Percentiles rank a stretch among this genome's conserved stretches.
Conservation (phyloP, 768 basidiomycete genomes). For the Auriscalpium microsporum region DNA sequence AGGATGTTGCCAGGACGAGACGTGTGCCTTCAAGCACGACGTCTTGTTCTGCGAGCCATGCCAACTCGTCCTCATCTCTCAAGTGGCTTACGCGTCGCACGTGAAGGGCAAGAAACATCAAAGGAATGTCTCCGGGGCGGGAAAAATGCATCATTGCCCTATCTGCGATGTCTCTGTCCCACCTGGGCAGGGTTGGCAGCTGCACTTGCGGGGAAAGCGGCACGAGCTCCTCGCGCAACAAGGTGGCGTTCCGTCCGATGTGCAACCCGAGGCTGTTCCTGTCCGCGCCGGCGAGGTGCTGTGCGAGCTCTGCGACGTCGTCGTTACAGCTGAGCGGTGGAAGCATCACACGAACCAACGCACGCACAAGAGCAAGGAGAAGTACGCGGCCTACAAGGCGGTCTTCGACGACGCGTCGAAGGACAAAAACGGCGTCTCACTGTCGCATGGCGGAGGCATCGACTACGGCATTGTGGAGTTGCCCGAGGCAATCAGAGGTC, state of each 20-base stretch:
- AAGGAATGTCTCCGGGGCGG: not conserved
- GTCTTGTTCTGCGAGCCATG: not conserved
- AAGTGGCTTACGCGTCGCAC: not conserved
- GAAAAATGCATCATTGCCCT: not conserved
- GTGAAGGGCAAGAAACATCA: not conserved
- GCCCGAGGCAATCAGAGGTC: slow-evolving; percentile 17
- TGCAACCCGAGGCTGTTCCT: not conserved
- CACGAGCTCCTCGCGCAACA: not conserved
- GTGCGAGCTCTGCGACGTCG: not conserved
- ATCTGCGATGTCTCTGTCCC: not conserved
- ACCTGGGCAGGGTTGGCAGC: not conserved
- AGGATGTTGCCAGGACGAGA: not conserved
- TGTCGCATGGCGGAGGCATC: slow-evolving; percentile 22
- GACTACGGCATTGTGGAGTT: slow-evolving; percentile 47
- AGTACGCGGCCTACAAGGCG: not conserved
- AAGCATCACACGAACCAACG: not conserved
- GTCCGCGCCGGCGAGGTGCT: not conserved
- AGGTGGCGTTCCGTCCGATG: not conserved
- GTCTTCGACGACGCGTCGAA: not conserved
- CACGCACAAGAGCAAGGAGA: not conserved
- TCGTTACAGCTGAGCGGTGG: not conserved
- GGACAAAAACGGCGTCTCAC: not conserved
- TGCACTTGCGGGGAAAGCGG: not conserved
- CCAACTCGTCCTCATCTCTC: not conserved
- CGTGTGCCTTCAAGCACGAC: not conserved